A percentile compares a stretch with the other conserved stretches of the same genome.
phyloP scores from a whole-genome alignment of 2,329 filamentous ascomycete species.

The Aspergillus chevalieri region DNA sequence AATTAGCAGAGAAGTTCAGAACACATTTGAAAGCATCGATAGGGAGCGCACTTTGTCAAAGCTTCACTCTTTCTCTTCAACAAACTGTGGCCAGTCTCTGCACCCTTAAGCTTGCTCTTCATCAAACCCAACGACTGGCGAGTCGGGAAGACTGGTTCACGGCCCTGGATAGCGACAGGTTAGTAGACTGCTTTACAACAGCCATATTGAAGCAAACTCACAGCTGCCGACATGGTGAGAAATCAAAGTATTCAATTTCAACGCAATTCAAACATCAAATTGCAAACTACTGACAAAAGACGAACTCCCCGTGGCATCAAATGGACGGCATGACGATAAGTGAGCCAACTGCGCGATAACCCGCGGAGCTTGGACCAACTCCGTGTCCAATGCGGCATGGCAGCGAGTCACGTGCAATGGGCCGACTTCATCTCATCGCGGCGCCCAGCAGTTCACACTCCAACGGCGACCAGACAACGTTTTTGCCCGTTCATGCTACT shows the following conservation, averaged over 20 bases:
- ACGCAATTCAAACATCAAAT: conserved; percentile 4
- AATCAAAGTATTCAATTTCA: background rate
- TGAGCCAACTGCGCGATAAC: conserved; percentile 15
- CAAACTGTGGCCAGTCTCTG: conserved; percentile 84
- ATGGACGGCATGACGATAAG: conserved; percentile 24
- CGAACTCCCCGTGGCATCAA: background rate
- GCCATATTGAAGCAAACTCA: conserved; percentile 20
- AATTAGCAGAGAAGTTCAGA: conserved; percentile 11
- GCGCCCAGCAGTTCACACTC: conserved; percentile 10
- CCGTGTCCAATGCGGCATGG: conserved; percentile 11
- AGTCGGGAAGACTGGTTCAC: conserved; percentile 95
- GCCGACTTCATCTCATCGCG: conserved; percentile 22
- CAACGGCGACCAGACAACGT: conserved; percentile 21
- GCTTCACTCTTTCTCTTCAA: conserved; percentile 98
- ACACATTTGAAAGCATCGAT: background rate
- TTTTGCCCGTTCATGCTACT: conserved; percentile 20
- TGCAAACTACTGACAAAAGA: background rate
- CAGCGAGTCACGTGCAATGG: conserved; percentile 19
- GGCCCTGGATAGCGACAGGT: conserved; percentile 55
- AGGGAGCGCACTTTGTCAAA: conserved; percentile 74
- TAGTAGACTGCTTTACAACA: conserved; percentile 6
- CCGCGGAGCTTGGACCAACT: conserved; percentile 16
- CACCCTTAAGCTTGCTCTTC: conserved; percentile 96
- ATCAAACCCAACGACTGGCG: conserved; percentile 93
- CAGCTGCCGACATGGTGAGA: conserved; percentile 28